Base-by-base conservation (phyloP, 345 rosid genomes). In the Eucalyptus polyanthemos region DNA sequence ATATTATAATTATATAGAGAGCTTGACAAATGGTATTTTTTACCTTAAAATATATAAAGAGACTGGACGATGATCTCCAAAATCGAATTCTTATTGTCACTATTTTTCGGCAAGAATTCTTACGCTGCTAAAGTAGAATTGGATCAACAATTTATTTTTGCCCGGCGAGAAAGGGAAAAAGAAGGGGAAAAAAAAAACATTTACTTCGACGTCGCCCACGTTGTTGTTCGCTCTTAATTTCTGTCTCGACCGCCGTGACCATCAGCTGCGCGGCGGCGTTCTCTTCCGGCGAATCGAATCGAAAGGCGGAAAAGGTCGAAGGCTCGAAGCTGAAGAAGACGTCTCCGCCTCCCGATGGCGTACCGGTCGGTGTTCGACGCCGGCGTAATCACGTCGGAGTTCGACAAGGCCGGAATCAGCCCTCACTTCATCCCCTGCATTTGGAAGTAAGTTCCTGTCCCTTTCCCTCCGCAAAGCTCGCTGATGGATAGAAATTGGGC, bases 281-380 rank as follows among this genome's bases (percentile, higher is more conserved):
- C 27, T 72, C 27, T 76, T 4, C 47, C 15, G 27, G 47, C 47
- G 83, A 21, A 76, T 37, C 83, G 4, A 19, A 72, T 72, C 27
- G 83, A 21, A 76, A 21, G 45, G 12, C 83, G 83, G 11, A 67
- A 27, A 1, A 34, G 80, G 80, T 0, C 0, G 24, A 69, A 69
- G 44, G 80, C 15, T 76, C 2, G 83, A 21, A 21, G 83, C 83
- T 76, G 27, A 76, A 76, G 83, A 37, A 37, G 83, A 76, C 13
- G 27, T 37, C 27, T 11, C 27, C 47, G 27, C 83, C 47, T 37
- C 42, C 45, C 83, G 47, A 91, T 91, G 93, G 53, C 92, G 67
- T 37, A 86, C 50, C 91, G 91, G 87, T 98, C 99, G 37, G 94
- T 96, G 50, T 98, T 98, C 81, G 95, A 97, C 80, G 95, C 94